phyloP scores from a whole-genome alignment of 495 filamentous ascomycete species.

The Daldinia bambusicola region DNA sequence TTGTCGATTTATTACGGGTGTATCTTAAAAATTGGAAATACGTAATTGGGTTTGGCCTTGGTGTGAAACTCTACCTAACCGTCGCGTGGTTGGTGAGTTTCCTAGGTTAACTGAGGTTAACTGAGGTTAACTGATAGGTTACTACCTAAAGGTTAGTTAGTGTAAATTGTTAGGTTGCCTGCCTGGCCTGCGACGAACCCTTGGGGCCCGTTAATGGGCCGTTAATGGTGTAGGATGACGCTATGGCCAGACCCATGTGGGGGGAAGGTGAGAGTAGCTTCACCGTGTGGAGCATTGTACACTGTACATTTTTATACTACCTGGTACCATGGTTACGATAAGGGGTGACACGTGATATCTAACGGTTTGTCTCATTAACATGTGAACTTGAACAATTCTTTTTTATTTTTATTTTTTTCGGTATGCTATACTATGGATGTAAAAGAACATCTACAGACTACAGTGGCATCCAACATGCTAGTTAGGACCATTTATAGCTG shows the following conservation, averaged over 20 bases:
- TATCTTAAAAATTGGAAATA: conserved; percentile 1
- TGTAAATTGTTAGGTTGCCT: too few species aligned
- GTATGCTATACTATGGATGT: not conserved
- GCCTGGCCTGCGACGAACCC: too few species aligned
- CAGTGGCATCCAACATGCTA: not conserved
- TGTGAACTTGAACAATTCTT: not conserved
- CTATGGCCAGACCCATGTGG: not conserved
- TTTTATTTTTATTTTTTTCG: not conserved
- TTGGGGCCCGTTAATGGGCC: not conserved
- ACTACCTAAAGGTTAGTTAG: not conserved
- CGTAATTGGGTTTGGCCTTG: conserved; percentile 19
- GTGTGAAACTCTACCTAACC: conserved; percentile 8
- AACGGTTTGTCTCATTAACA: not conserved
- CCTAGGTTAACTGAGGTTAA: too few species aligned
- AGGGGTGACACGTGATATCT: not conserved
- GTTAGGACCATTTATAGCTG: not conserved
- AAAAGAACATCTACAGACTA: not conserved
- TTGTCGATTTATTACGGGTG: not conserved
- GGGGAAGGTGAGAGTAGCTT: not conserved
- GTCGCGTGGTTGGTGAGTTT: conserved; percentile 24
- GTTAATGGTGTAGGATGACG: not conserved
- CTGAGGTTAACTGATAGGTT: not conserved
- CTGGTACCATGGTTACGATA: not conserved
- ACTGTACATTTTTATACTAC: not conserved
- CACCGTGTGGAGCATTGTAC: not conserved